Evolutionary conservation across 2,329 filamentous ascomycete genomes (phyloP), one percentile per base, ranked within the genome.

Genomic region (Microcyclosporella mali): DNA sequence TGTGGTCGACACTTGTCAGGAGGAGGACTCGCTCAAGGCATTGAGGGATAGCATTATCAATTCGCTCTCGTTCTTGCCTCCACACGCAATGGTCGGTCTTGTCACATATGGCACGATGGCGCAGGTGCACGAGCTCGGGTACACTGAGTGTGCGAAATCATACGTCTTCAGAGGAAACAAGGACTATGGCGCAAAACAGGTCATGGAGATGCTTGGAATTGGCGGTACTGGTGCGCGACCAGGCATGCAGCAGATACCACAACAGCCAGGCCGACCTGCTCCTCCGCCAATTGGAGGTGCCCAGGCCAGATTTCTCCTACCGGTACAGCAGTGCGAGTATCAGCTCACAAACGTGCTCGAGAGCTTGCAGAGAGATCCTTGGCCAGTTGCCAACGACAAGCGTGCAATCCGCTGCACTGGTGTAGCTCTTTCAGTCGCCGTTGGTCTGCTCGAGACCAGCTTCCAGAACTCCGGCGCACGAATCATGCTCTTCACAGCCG

Each of bases 151-250:
- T 68, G 88, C 92, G 53, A 98, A 97, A 70, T 95, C 90, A 4
- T 98, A 95, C 60, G 92, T 98, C 32, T 98, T 98, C 76, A 81
- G 90, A 43, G 92, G 92, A 30, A 95, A 82, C 74, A 98, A 97
- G 73, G 92, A 98, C 61, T 98, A 98, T 66, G 78, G 82, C n/a
- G 86, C 89, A 41, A 97, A 97, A 71, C 89, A 97, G 65, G 88
- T 98, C n/a, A 90, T 97, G 67, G 92, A 98, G 62, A 98, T 98
- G 92, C 82, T 98, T 38, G 92, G 89, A 19, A 75, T 95, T 41
- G 47, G 53, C 4, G 78, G 84, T 15, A 74, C 85, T 17, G 80
- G 81, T 28, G 66, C 88, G 51, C 81, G 92, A 52, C 88, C 88
- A 17, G 81, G 80, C 41, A 67, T 77, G 61, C 79, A 85, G 67